These are phyloP conservation scores for Boletellus sp. DNA, from an alignment of 768 basidiomycete genomes.

Conservation along the genomic window DNA sequence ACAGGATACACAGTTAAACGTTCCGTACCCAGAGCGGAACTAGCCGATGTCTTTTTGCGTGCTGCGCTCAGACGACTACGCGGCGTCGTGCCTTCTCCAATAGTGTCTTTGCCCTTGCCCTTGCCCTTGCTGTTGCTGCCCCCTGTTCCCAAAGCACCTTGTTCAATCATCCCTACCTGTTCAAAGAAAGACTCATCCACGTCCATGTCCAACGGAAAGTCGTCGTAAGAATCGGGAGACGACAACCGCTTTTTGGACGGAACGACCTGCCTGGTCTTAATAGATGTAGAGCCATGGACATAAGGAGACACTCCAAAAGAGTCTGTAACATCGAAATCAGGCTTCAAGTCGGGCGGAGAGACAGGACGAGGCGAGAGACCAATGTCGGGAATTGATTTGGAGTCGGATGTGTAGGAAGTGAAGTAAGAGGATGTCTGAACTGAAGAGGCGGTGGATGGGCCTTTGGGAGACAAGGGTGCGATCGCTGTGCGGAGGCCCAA, in stretches of 20 bases:
- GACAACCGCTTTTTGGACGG: constrained; percentile 8
- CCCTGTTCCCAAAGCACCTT: constrained; percentile 11
- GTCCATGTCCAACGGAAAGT: constrained; percentile 34
- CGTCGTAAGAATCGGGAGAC: constrained; percentile 30
- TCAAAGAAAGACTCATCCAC: constrained; percentile 40
- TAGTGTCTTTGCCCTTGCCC: constrained; percentile 14
- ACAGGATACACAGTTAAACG: constrained; percentile 4
- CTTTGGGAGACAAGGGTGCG: constrained; percentile 10
- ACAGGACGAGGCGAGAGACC: constrained; percentile 29
- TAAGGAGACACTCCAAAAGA: constrained; percentile 5
- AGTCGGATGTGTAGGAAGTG: constrained; percentile 1
- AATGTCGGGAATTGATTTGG: constrained; percentile 23
- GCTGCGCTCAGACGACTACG: not conserved
- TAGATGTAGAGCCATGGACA: constrained; percentile 7
- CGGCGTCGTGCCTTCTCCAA: not conserved
- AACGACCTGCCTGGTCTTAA: not conserved
- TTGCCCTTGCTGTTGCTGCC: constrained; percentile 19
- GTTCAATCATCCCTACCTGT: constrained; percentile 31
- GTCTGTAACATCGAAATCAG: constrained; percentile 24
- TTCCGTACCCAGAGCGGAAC: constrained; percentile 18
- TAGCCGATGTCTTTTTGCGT: constrained; percentile 3
- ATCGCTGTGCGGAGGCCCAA: not conserved
- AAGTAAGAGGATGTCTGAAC: constrained; percentile 22
- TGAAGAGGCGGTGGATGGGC: constrained; percentile 3
- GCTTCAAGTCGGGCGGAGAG: constrained; percentile 16